phyloP scores from a whole-genome alignment of 148 eudicot species.

The Amaranthus cruentus region DNA sequence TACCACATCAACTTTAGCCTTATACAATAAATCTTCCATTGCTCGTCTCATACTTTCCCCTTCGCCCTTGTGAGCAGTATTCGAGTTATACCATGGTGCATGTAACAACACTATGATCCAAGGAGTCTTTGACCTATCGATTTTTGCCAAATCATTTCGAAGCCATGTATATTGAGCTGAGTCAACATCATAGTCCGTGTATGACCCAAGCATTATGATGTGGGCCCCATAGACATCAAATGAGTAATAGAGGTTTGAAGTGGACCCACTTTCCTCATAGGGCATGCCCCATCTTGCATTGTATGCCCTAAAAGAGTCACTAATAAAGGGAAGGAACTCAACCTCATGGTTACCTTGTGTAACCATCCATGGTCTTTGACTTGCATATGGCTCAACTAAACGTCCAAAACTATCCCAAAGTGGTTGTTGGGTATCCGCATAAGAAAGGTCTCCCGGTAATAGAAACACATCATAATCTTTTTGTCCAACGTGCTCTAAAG shows the following conservation, averaged over 20 bases:
- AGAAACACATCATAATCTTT: slow-evolving; percentile 58
- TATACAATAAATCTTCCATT: slow-evolving; percentile 48
- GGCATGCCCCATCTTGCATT: slow-evolving; percentile 76
- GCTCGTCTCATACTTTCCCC: slow-evolving; percentile 65
- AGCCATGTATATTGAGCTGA: slow-evolving; percentile 70
- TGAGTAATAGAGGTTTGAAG: slow-evolving; percentile 65
- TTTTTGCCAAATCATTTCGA: slow-evolving; percentile 34
- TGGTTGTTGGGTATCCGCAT: slow-evolving; percentile 65
- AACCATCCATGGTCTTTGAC: slow-evolving; percentile 75
- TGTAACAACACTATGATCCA: slow-evolving; percentile 52
- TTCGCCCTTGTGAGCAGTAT: slow-evolving; percentile 58
- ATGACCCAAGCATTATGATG: slow-evolving; percentile 71
- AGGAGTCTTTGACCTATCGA: slow-evolving; percentile 48
- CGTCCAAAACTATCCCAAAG: slow-evolving; percentile 85
- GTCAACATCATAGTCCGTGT: slow-evolving; percentile 38
- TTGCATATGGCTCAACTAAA: slow-evolving; percentile 63
- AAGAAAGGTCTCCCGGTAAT: slow-evolving; percentile 71
- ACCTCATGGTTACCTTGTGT: slow-evolving; percentile 74
- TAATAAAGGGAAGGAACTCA: slow-evolving; percentile 45
- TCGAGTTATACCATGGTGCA: slow-evolving; percentile 67
- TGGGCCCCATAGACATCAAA: slow-evolving; percentile 59
- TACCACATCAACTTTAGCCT: slow-evolving; percentile 52
- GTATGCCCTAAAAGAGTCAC: slow-evolving; percentile 53
- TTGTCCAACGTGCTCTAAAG: slow-evolving; percentile 42
- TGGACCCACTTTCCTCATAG: slow-evolving; percentile 50